These are phyloP conservation scores for Tetrahymena elliotti DNA, from an alignment of 73 alveolate species.

Conservation along the genomic window DNA sequence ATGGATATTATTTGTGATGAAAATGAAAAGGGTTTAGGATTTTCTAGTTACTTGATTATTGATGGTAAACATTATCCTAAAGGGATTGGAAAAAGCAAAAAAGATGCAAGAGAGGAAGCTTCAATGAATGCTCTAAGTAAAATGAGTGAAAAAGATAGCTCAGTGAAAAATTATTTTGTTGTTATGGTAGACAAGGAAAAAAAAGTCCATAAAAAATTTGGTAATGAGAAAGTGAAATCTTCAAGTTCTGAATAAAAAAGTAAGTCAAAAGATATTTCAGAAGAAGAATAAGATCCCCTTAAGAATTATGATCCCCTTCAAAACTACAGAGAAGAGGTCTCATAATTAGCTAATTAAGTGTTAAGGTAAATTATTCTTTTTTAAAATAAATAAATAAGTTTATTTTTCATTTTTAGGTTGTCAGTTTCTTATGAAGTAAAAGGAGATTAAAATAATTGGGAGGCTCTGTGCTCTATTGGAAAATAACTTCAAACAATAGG, in stretches of 20 bases:
- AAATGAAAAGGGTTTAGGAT: background rate
- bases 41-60: background rate
- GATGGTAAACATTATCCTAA: background rate
- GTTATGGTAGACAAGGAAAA: background rate
- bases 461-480: background rate
- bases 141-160: background rate
- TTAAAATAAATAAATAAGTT: background rate
- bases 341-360: background rate
- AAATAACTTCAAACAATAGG: background rate
- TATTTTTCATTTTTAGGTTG: background rate
- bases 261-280: background rate
- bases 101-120: background rate
- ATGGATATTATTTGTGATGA: background rate
- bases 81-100: background rate
- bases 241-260: background rate
- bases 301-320: background rate
- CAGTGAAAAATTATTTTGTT: background rate
- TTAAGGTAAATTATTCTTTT: background rate
- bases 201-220: background rate
- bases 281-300: background rate
- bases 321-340: background rate
- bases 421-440: background rate
- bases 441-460: background rate
- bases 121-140: background rate
- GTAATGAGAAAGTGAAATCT: background rate